Base-by-base conservation (phyloP, 192 early-diverging fungal genomes). In the Coemansia sp. region DNA sequence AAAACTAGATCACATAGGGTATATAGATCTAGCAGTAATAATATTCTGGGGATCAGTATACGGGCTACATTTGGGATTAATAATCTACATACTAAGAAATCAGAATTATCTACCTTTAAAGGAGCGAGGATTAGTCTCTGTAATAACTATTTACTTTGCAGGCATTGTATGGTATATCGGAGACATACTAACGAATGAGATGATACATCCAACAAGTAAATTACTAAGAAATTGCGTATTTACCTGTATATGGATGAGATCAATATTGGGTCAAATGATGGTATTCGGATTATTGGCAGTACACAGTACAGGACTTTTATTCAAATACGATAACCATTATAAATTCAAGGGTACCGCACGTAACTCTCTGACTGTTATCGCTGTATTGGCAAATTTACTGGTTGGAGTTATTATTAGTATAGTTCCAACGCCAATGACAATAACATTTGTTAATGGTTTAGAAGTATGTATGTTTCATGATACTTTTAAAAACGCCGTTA, bases 121-220 rank as follows among this genome's bases (percentile, higher is more conserved):
- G 18, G 70, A 60, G 13, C 65, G 58, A 1, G 53, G 60, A 16
- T 53, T 76, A 6, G 5, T 46, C 1, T 13, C 72, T 0, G 61
- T 77, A 53, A 38, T 49, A 1, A 1, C 72, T 0, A 20, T 78
- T 5, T 63, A 68, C n/a, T 3, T 74, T 12, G 36, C 52, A 3
- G 64, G 73, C 10, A 27, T 78, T 1, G 22, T 79, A 13, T 81
- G 74, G 71, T 85, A 68, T 66, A 46, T 79, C 34, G 79, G 84
- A 36, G 84, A 81, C 52, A 55, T 78, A 15, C 33, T 44, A 0
- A 46, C 80, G 24, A 73, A 81, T 53, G 73, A 73, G 13, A 47
- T 85, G 69, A 38, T 80, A 1, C 79, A 81, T 27, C 53, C 55
- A 16, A 15, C 47, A 16, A 63, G 22, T 27, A 20, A 24, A 4